These are phyloP conservation scores for Spiraea crenata DNA, from an alignment of 331 rosid genomes.

Conservation along the genomic window DNA sequence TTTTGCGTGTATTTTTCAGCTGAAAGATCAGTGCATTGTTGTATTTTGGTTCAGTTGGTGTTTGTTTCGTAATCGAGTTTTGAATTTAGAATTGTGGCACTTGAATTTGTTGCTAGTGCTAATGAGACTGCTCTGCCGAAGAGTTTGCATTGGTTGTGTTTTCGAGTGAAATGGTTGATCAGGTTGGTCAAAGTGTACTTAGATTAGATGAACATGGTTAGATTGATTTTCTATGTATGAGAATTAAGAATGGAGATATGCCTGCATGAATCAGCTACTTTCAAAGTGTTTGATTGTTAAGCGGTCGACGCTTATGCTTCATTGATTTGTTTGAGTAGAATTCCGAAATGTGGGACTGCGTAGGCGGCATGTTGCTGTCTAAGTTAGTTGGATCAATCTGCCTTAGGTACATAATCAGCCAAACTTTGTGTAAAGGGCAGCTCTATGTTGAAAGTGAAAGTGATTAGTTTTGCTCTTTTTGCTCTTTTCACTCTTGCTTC, in stretches of 20 bases:
- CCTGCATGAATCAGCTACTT: background rate
- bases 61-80: slow-evolving; percentile 1
- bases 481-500: slow-evolving; percentile 1
- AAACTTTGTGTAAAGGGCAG: background rate
- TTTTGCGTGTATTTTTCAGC: slow-evolving; percentile 26
- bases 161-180: background rate
- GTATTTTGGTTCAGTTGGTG: slow-evolving; percentile 8
- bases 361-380: background rate
- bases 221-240: background rate
- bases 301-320: background rate
- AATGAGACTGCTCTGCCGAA: background rate
- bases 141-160: background rate
- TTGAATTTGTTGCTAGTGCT: background rate
- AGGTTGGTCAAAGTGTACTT: background rate
- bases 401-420: background rate
- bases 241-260: background rate
- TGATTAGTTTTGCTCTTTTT: slow-evolving; percentile 5
- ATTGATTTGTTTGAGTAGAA: background rate
- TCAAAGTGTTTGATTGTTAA: background rate
- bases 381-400: slow-evolving; percentile 5
- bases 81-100: background rate
- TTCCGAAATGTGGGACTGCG: background rate
- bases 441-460: background rate
- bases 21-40: background rate
- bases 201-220: background rate